Evolutionary conservation across 1,139 yeast species (phyloP), one percentile per base, ranked within the genome.

Genomic region (Geotrichum reessii): DNA sequence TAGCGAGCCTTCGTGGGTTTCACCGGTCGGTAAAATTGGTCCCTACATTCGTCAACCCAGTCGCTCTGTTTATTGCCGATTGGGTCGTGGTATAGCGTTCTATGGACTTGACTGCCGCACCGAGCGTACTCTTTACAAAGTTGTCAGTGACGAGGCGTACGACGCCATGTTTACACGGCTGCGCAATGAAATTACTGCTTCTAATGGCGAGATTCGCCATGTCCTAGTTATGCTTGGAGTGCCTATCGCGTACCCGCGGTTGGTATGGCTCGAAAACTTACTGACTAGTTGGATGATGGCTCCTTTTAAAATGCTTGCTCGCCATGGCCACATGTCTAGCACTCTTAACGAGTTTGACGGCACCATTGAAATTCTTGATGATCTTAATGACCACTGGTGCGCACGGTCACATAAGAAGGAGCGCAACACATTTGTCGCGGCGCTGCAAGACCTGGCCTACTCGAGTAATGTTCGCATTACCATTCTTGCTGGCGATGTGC

Each of bases 371-470:
- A 83, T 92, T 19, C 78, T 92, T 64, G 98, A 93, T 69, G 98
- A 92, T 70, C 78, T 93, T 70, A 87, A 91, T 69, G 99, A 92
- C 71, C 98, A 93, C 73, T 92, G 98, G 98, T 91, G 97, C 72
- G 87, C 97, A 5, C 80, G 80, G 61, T 81, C 85, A 70, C 99
- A 92, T 68, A 89, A 89, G 70, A 73, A 75, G 57, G 97, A 89
- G 72, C 79, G 97, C 61, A 89, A 89, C 71, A 70, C 69, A 63
- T 75, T 90, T 55, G 74, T 88, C 52, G 76, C 77, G 56, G 74
- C 76, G 57, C 74, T 89, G 55, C 82, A 83, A 63, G 81, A 80
- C 53, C 82, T 87, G 66, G 90, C 93, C 3, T 81, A 87, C 46
- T 66, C 73, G 31, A 72, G 80, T 64, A 85, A 86, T 2, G 83